These are phyloP conservation scores for Fusarium annulatum DNA, from an alignment of 2,329 filamentous ascomycete genomes.

Conservation along the genomic window DNA sequence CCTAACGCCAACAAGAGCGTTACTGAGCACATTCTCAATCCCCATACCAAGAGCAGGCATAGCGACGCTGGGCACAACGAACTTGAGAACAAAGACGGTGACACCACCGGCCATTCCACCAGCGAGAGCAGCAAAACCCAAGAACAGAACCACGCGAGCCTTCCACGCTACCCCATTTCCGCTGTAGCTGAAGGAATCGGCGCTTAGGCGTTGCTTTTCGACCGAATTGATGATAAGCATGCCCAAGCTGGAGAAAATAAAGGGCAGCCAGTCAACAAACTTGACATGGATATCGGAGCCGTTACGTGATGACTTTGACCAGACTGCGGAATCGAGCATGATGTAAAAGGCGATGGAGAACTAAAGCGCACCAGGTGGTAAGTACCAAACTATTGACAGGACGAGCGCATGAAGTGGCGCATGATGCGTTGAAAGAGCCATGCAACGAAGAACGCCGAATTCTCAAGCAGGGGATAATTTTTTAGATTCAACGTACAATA, in stretches of 20 bases:
- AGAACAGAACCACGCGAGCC: conserved; percentile 73
- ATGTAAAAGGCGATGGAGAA: conserved; percentile 77
- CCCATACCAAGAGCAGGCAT: conserved; percentile 74
- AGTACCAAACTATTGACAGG: conserved; percentile 7
- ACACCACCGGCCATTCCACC: conserved; percentile 77
- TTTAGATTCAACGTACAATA: conserved; percentile 61
- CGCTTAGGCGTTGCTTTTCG: conserved; percentile 72
- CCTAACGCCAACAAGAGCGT: conserved; percentile 71
- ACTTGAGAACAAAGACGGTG: conserved; percentile 75
- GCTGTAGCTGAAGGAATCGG: conserved; percentile 71
- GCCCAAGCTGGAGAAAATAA: conserved; percentile 73
- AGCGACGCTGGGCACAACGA: conserved; percentile 65
- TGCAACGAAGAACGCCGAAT: background rate
- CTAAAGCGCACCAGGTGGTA: conserved; percentile 44
- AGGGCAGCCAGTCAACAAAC: conserved; percentile 76
- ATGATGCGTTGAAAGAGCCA: background rate
- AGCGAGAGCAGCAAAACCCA: conserved; percentile 73
- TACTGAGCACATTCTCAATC: conserved; percentile 73
- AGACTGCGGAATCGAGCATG: conserved; percentile 74
- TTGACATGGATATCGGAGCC: conserved; percentile 69
- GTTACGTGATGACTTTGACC: conserved; percentile 71
- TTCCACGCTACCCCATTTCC: conserved; percentile 75
- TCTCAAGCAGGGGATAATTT: background rate
- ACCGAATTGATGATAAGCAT: conserved; percentile 79
- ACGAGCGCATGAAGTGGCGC: background rate